Base-by-base conservation (phyloP, 768 basidiomycete species). In the Xerocomus potaroensis region DNA sequence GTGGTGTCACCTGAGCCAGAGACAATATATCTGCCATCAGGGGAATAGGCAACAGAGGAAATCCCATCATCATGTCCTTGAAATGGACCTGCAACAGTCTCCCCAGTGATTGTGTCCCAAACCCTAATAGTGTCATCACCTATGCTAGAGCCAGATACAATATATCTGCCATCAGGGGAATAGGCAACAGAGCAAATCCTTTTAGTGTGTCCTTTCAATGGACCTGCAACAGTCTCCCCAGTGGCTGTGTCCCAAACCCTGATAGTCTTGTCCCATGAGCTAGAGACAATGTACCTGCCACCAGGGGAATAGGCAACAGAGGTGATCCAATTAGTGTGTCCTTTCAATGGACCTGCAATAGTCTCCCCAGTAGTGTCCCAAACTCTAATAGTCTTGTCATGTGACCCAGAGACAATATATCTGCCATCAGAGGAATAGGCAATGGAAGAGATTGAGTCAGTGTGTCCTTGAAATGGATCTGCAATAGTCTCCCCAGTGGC, bases 111-210 rank as follows among this genome's bases (percentile, higher is more conserved):
- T n/a, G 10, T 10, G 10, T 27, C 26, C 26, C 26, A 27, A 27
- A 27, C 10, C 10, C 26, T 27, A 10, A 27, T 27, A 27, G 26
- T 6, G 26, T 10, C 10, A 10, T 27, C 26, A 27, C 5, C 26
- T 6, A n/a, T n/a, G n/a, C n/a, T n/a, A n/a, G 26, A 27, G 26
- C 26, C 26, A 6, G 26, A 6, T 5, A 10, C 26, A 27, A 27
- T 27, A 27, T 27, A 27, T 10, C 10, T 27, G 26, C 26, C 26
- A 41, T 50, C n/a, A 45, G 41, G 43, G 18, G 40, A 50, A n/a
- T 29, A 52, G 12, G 35, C 27, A 26, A 48, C 29, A 48, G 41
- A 37, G 16, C 4, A 24, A 21, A 47, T 19, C 6, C 5, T 9
- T 21, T 24, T 10, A 31, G 22, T 26, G 8, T 40, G 38, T 1